Conservation (phyloP, 2,329 filamentous ascomycete genomes). For the Pseudogymnoascus sp. region DNA sequence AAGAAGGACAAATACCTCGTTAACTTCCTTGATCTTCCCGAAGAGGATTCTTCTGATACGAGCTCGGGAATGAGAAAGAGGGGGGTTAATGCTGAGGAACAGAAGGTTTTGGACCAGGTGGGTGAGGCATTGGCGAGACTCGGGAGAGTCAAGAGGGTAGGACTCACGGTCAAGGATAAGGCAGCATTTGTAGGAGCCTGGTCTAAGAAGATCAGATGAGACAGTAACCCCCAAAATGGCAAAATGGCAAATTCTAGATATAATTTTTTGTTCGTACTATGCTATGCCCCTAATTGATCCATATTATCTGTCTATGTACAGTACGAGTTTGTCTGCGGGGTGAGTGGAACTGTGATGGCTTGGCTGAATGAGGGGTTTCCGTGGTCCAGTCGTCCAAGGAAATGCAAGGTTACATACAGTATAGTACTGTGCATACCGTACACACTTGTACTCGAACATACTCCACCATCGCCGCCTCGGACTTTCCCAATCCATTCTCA, state of each 20-base stretch:
- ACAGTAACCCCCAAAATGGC: neutral
- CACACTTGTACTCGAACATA: neutral
- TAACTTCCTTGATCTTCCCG: constrained; percentile 26
- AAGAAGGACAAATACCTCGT: constrained; percentile 31
- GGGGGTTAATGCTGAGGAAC: constrained; percentile 47
- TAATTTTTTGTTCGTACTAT: neutral
- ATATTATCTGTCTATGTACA: no score
- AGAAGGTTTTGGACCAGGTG: constrained; percentile 67
- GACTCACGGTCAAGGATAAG: constrained; percentile 78
- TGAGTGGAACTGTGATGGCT: neutral
- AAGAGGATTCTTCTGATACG: constrained; percentile 23
- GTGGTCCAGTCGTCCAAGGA: neutral
- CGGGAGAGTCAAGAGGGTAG: constrained; percentile 82
- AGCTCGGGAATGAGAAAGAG: neutral
- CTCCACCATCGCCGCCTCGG: neutral
- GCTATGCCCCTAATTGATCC: neutral
- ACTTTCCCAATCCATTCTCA: neutral
- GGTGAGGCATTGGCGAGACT: constrained; percentile 82
- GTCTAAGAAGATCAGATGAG: constrained; percentile 38
- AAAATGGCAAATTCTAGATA: neutral
- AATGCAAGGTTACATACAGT: constrained; percentile 3
- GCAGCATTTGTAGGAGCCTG: constrained; percentile 70
- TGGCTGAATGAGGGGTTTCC: neutral
- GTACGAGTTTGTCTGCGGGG: neutral
- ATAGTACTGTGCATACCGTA: neutral